Evolutionary conservation across 306 rosid species (phyloP).

Genomic region (Cucurbita maxima): DNA sequence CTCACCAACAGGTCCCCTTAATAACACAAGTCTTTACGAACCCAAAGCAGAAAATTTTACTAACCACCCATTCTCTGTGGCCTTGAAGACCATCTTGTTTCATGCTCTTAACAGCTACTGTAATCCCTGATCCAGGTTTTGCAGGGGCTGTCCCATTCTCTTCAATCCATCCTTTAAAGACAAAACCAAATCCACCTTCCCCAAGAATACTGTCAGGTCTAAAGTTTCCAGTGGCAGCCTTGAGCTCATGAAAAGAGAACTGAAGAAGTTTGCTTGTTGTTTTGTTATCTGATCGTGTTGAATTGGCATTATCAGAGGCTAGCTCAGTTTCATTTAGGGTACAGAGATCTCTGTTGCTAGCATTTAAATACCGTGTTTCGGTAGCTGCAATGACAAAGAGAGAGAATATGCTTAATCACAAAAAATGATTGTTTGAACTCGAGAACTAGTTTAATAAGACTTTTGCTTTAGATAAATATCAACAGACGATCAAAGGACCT

Average conservation of each 20-base stretch:
- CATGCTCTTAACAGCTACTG: constrained; percentile 91
- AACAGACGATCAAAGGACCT: neutral
- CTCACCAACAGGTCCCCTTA: constrained; percentile 4
- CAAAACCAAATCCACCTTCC: constrained; percentile 92
- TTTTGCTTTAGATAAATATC: neutral
- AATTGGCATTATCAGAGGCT: constrained; percentile 52
- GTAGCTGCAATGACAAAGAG: constrained; percentile 49
- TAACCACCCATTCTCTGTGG: constrained; percentile 99
- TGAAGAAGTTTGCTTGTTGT: constrained; percentile 51
- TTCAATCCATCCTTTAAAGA: constrained; percentile 97
- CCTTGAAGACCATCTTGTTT: constrained; percentile 97
- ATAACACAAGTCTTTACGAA: neutral
- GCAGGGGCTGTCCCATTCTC: constrained; percentile 96
- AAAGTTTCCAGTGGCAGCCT: constrained; percentile 90
- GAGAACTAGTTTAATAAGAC: neutral
- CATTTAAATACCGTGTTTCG: constrained; percentile 78
- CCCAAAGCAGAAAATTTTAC: constrained; percentile 52
- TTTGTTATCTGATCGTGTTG: constrained; percentile 39
- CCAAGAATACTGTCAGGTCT: constrained; percentile 98
- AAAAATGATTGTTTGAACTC: neutral
- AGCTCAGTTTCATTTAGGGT: constrained; percentile 56
- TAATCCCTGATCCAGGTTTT: constrained; percentile 81
- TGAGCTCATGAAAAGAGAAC: constrained; percentile 76
- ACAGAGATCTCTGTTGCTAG: constrained; percentile 81
- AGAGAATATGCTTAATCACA: constrained; percentile 8